phyloP scores from a whole-genome alignment of 768 basidiomycete genomes.

The Leucosporidium yakuticum region DNA sequence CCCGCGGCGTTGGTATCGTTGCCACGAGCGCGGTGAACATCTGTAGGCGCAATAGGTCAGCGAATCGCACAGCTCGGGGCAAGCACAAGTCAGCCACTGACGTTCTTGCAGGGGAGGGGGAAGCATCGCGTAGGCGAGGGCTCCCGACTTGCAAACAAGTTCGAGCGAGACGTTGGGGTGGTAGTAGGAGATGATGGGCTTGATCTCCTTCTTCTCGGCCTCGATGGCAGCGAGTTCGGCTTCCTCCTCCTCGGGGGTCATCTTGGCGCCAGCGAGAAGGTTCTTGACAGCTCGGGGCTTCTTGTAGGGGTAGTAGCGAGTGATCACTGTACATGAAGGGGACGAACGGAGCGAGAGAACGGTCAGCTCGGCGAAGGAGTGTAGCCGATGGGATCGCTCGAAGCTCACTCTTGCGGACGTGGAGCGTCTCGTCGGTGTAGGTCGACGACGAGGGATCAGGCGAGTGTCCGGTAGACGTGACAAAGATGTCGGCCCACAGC shows the following conservation, averaged over 20 bases:
- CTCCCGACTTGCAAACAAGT: conserved; percentile 64
- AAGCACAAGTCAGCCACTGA: conserved; percentile 46
- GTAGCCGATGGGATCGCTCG: background rate
- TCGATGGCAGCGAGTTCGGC: conserved; percentile 42
- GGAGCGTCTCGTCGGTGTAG: conserved; percentile 59
- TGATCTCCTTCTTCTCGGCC: conserved; percentile 37
- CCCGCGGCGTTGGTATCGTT: conserved; percentile 32
- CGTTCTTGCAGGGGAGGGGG: conserved; percentile 60
- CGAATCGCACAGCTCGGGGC: conserved; percentile 1
- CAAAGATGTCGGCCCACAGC: conserved; percentile 75
- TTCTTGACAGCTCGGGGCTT: conserved; percentile 78
- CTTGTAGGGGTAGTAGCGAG: conserved; percentile 67
- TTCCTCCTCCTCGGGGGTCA: conserved; percentile 45
- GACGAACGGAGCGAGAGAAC: background rate
- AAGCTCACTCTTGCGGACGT: conserved; percentile 65
- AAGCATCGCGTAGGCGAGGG: conserved; percentile 54
- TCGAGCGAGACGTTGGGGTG: conserved; percentile 84
- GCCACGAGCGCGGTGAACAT: conserved; percentile 58
- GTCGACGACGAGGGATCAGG: conserved; percentile 56
- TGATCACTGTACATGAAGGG: conserved; percentile 57
- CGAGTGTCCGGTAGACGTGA: conserved; percentile 60
- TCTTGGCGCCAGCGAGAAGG: conserved; percentile 50
- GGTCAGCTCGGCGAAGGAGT: conserved; percentile 7
- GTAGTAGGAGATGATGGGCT: conserved; percentile 52
- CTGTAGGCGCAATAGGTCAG: conserved; percentile 44